Evolutionary conservation across 495 filamentous ascomycete genomes (phyloP).

Genomic region (Thozetella sp.): DNA sequence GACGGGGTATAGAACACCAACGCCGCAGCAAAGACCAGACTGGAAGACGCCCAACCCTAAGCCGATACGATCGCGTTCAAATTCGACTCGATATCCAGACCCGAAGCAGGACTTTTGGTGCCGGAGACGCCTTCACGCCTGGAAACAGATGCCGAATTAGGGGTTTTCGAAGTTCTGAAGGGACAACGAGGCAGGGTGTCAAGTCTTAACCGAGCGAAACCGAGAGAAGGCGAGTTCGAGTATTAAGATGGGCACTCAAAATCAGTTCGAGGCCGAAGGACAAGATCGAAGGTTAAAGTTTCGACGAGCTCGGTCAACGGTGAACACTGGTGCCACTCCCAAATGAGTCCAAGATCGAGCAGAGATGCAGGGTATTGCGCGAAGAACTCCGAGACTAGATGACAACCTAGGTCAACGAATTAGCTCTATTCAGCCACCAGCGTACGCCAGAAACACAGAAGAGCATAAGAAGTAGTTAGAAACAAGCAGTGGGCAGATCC

Average conservation of each 20-base stretch:
- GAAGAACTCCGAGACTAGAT: slow-evolving; percentile 4
- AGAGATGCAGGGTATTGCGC: slow-evolving; percentile 4
- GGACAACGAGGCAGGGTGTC: slow-evolving; percentile 1
- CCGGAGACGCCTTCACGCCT: slow-evolving; percentile 23
- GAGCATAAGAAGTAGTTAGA: neutral
- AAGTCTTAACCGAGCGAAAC: slow-evolving; percentile 7
- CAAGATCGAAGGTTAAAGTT: slow-evolving; percentile 7
- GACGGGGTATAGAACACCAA: slow-evolving; percentile 14
- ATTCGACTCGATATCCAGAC: slow-evolving; percentile 24
- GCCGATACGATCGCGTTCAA: slow-evolving; percentile 5
- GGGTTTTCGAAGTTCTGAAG: slow-evolving; percentile 17
- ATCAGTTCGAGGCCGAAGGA: slow-evolving; percentile 6
- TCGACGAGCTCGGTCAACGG: slow-evolving; percentile 7
- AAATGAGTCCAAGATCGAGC: slow-evolving; percentile 8
- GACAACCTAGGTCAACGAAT: slow-evolving; percentile 3
- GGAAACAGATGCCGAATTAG: slow-evolving; percentile 21
- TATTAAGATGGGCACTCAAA: slow-evolving; percentile 8
- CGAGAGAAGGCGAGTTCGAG: slow-evolving; percentile 11
- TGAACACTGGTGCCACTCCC: slow-evolving; percentile 14
- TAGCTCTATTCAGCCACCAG: neutral
- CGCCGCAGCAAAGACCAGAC: slow-evolving; percentile 11
- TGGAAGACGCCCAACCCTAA: slow-evolving; percentile 14
- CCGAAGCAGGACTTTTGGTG: slow-evolving; percentile 19
- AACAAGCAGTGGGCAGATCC: neutral
- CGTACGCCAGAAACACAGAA: neutral